Conservation (phyloP, 805 yeast genomes). For the Candida namnaoensis region DNA sequence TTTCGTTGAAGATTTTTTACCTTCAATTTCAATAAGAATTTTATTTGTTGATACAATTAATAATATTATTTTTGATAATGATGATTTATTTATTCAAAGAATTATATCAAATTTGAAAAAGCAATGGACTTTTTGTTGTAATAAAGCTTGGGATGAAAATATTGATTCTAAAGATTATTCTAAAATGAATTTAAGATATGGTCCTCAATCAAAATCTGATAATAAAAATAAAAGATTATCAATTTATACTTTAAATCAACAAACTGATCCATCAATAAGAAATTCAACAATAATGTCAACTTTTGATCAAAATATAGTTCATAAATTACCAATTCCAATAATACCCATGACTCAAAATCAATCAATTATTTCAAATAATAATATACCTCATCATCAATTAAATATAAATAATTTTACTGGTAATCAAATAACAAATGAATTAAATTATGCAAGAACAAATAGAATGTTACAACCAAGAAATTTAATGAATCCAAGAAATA, state of each 20-base stretch:
- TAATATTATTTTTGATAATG: conserved; percentile 2
- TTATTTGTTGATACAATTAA: conserved; percentile 30
- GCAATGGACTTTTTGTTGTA: conserved; percentile 34
- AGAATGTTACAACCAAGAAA: background rate
- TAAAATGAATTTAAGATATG: conserved; percentile 14
- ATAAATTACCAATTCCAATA: conserved; percentile 12
- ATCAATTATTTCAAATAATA: too few relatives aligned
- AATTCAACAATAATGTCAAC: conserved; percentile 29
- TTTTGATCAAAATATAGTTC: conserved; percentile 11
- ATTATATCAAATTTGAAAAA: conserved; percentile 37
- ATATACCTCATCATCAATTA: too few relatives aligned
- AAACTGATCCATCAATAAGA: conserved; percentile 29
- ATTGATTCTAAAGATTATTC: conserved; percentile 13
- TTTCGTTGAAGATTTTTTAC: conserved; percentile 75
- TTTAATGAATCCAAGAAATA: background rate
- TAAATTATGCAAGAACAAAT: background rate
- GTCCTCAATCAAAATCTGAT: conserved; percentile 19
- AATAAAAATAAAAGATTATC: conserved; percentile 23
- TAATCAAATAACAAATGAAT: background rate
- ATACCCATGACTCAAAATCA: background rate
- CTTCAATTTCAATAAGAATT: conserved; percentile 37
- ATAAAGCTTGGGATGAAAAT: conserved; percentile 19
- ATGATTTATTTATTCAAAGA: conserved; percentile 21
- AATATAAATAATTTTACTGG: background rate
- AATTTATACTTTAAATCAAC: conserved; percentile 25